These are phyloP conservation scores for Ajuga reptans DNA, from an alignment of 305 asterid species.

Conservation along the genomic window DNA sequence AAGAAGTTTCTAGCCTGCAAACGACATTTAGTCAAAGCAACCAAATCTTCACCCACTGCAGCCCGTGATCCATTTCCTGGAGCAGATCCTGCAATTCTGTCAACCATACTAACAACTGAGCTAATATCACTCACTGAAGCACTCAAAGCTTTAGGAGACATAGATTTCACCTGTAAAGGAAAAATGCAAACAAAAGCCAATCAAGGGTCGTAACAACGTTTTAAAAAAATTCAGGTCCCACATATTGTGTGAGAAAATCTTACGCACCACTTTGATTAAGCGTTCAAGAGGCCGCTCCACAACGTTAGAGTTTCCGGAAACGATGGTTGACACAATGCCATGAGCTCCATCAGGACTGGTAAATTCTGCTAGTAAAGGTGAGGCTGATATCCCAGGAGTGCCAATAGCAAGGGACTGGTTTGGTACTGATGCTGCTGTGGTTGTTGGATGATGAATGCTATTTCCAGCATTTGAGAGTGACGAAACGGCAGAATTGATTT, in stretches of 20 bases:
- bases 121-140: slow-evolving; percentile 78
- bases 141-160: slow-evolving; percentile 60
- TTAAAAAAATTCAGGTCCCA: not conserved
- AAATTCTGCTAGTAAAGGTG: slow-evolving; percentile 91
- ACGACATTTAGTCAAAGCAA: slow-evolving; percentile 86
- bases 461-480: slow-evolving; percentile 63
- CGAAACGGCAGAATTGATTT: slow-evolving; percentile 51
- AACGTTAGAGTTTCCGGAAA: slow-evolving; percentile 48
- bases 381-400: slow-evolving; percentile 97
- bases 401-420: slow-evolving; percentile 91
- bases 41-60: slow-evolving; percentile 97
- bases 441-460: slow-evolving; percentile 45
- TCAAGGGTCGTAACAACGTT: slow-evolving; percentile 1
- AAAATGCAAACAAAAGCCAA: not conserved
- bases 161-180: slow-evolving; percentile 62
- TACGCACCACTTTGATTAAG: slow-evolving; percentile 65
- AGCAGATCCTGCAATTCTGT: slow-evolving; percentile 95
- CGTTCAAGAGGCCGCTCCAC: slow-evolving; percentile 84
- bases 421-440: slow-evolving; percentile 47
- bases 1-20: slow-evolving; percentile 75
- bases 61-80: slow-evolving; percentile 98
- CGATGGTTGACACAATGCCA: slow-evolving; percentile 52
- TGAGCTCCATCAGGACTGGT: slow-evolving; percentile 76
- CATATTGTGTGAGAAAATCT: slow-evolving; percentile 14
- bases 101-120: slow-evolving; percentile 90